Evolutionary conservation across 305 asterid genomes (phyloP), one percentile per base, ranked within the genome.

Genomic region (Coffea humblotiana): DNA sequence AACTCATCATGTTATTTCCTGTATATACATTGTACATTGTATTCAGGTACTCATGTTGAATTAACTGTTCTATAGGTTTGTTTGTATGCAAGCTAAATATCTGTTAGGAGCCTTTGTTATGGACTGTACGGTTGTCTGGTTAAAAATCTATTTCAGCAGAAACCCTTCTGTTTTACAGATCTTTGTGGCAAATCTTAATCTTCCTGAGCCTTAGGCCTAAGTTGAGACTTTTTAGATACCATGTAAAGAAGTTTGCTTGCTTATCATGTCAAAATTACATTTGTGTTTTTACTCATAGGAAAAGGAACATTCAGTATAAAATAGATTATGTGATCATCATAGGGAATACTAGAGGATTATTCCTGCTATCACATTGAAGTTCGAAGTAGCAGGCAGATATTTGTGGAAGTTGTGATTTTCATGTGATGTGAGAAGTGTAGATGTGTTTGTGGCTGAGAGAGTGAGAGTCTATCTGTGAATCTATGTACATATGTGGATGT

Each of bases 1-100:
- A 72, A 69, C 76, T 63, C n/a, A 27, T 75, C 43, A 64, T 81
- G 61, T 54, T 29, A 21, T 19, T n/a, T 27, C 37, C 18, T 60
- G 40, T n/a, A 43, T 29, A 10, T 69, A 19, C 19, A 14, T 60
- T 12, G 19, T 60, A 19, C 25, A 19, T 60, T 12, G 19, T 63
- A 52, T 69, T 19, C 47, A 23, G 60, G 32, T 76, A 3, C 27
- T 47, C 25, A 16, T 27, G 13, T 37, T 69, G 54, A 43, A 35
- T 56, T 18, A 56, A 48, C 25, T 67, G 35, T 21, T 40, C 11
- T 25, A 32, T 21, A 47, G 40, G 6, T 18, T 43, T 40, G 43
- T 40, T 40, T 40, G 43, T 40, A 14, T 51, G 37, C 25, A 58
- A 21, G 21, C 64, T 58, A 58, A 48, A 74, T 52, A 32, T 32